phyloP scores from a whole-genome alignment of 2,329 filamentous ascomycete genomes.

The Epichloe hybrida region DNA sequence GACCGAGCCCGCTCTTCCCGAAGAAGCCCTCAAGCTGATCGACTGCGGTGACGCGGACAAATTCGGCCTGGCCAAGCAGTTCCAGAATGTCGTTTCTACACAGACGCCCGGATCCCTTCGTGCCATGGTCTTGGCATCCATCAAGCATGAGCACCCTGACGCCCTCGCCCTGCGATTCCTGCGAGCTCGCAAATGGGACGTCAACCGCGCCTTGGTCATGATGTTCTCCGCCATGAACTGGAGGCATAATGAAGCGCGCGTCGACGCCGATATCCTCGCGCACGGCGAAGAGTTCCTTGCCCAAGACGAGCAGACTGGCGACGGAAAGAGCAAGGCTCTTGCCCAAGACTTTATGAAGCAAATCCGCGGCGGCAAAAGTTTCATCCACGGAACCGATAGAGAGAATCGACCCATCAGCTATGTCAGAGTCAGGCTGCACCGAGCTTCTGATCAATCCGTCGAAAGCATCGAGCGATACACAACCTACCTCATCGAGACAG shows the following conservation, averaged over 20 bases:
- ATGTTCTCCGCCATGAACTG: conserved; percentile 24
- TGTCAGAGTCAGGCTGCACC: conserved; percentile 21
- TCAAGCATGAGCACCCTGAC: conserved; percentile 22
- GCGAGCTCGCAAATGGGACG: conserved; percentile 26
- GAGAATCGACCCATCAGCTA: conserved; percentile 23
- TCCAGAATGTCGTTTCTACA: conserved; percentile 3
- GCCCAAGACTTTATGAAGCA: conserved; percentile 20
- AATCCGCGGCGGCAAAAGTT: conserved; percentile 24
- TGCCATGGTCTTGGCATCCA: conserved; percentile 9
- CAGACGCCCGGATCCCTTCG: conserved; percentile 2
- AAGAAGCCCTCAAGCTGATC: conserved; percentile 5
- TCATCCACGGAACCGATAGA: conserved; percentile 23
- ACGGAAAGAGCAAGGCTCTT: conserved; percentile 3
- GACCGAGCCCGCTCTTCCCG: neutral
- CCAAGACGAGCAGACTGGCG: conserved; percentile 15
- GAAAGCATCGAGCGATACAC: conserved; percentile 24
- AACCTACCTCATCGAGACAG: conserved; percentile 26
- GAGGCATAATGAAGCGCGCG: conserved; percentile 17
- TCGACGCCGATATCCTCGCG: conserved; percentile 19
- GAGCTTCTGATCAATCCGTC: conserved; percentile 18
- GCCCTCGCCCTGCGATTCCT: conserved; percentile 26
- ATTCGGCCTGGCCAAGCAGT: conserved; percentile 5
- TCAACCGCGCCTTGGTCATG: conserved; percentile 25
- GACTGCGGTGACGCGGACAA: conserved; percentile 3
- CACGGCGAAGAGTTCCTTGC: conserved; percentile 21